phyloP scores from a whole-genome alignment of 164 flowering plant species.

The Vitis labrusca region DNA sequence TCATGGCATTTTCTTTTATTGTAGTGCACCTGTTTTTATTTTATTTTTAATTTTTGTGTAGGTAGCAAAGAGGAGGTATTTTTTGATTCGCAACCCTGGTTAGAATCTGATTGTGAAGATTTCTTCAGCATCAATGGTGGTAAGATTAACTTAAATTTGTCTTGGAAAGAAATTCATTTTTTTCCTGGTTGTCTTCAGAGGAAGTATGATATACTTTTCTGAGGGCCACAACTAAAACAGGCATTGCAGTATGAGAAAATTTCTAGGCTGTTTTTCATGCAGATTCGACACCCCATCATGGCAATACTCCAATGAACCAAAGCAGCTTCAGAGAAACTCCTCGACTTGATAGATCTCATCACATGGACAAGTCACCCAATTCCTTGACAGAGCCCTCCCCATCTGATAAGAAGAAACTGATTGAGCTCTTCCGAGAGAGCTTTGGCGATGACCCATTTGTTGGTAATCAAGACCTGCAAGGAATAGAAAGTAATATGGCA shows the following conservation, averaged over 20 bases:
- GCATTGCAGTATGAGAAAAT: neutral
- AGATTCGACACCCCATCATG: conserved; percentile 32
- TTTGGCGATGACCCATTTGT: conserved; percentile 2
- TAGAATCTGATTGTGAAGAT: conserved; percentile 41
- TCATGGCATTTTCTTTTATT: neutral
- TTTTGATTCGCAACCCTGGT: conserved; percentile 29
- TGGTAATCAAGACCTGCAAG: neutral
- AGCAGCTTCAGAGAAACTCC: conserved; percentile 11
- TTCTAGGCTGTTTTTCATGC: neutral
- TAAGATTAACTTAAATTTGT: conserved; percentile 9
- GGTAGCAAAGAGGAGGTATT: conserved; percentile 25
- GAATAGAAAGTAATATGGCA: neutral
- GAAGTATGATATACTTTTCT: neutral
- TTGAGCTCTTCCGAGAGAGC: conserved; percentile 33
- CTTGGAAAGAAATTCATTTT: neutral
- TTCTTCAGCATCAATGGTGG: conserved; percentile 36
- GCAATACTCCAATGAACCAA: conserved; percentile 22
- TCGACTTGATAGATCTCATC: neutral
- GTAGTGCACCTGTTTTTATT: neutral
- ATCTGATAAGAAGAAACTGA: conserved; percentile 21
- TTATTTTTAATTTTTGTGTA: conserved; percentile 10
- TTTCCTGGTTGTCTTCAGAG: neutral
- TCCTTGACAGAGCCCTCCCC: conserved; percentile 7
- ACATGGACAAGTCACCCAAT: neutral
- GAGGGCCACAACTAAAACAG: neutral